A percentile compares a stretch with the other conserved stretches of the same genome.
These are phyloP conservation scores for Candida palmyrensis DNA, from an alignment of 805 yeast genomes.

Conservation along the genomic window DNA sequence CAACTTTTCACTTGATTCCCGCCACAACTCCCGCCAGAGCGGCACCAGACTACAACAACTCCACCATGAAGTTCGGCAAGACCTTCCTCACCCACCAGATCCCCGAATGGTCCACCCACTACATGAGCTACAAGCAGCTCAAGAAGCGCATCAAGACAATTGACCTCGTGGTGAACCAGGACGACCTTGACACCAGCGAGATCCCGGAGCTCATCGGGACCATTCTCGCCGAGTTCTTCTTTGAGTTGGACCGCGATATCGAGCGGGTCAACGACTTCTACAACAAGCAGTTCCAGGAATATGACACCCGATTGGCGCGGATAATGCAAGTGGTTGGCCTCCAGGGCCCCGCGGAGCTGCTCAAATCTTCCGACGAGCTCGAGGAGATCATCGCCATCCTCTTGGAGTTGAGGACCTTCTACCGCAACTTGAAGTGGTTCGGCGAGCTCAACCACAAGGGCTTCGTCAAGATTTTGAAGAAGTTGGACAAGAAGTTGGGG, in stretches of 20 bases:
- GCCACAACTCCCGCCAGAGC: not conserved
- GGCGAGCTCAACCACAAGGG: constrained; percentile 92
- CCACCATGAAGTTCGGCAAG: constrained; percentile 73
- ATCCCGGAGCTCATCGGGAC: constrained; percentile 34
- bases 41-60: not conserved
- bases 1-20: not conserved
- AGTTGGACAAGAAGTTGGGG: constrained; percentile 71
- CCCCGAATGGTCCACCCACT: constrained; percentile 85
- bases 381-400: constrained; percentile 47
- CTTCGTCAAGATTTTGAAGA: constrained; percentile 81
- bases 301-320: constrained; percentile 60
- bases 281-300: constrained; percentile 67
- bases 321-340: constrained; percentile 32
- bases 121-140: constrained; percentile 80
- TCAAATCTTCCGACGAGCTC: constrained; percentile 35
- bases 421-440: constrained; percentile 87
- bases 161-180: constrained; percentile 35
- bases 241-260: constrained; percentile 71
- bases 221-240: constrained; percentile 63
- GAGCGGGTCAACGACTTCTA: constrained; percentile 79
- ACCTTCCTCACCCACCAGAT: constrained; percentile 78
- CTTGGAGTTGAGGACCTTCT: constrained; percentile 67
- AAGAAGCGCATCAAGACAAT: constrained; percentile 75
- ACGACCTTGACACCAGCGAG: constrained; percentile 16
- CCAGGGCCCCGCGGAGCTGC: constrained; percentile 20